Conservation (phyloP, 2,329 filamentous ascomycete genomes). For the Venturiaceae sp. region DNA sequence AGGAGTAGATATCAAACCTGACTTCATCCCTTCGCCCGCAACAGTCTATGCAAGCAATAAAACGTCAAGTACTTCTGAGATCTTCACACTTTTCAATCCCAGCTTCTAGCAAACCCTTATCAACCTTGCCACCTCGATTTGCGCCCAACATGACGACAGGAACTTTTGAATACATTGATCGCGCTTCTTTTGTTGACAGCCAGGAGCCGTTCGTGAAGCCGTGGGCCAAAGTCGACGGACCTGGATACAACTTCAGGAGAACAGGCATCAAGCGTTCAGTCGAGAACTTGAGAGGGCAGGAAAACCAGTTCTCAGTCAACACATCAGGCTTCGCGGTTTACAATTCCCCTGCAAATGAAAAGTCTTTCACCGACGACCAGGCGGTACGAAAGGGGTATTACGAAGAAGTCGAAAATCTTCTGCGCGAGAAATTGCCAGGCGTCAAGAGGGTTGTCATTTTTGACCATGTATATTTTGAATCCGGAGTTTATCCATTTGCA, state of each 20-base stretch:
- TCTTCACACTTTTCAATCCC: neutral
- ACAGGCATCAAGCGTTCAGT: slow-evolving; percentile 38
- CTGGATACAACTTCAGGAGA: slow-evolving; percentile 43
- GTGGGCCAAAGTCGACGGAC: slow-evolving; percentile 56
- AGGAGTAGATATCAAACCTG: no score
- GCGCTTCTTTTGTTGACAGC: slow-evolving; percentile 33
- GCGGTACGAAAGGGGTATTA: slow-evolving; percentile 51
- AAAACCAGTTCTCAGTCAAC: slow-evolving; percentile 44
- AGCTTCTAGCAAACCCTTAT: neutral
- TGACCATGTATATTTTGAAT: slow-evolving; percentile 46
- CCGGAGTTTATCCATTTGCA: neutral
- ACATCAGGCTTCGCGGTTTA: slow-evolving; percentile 49
- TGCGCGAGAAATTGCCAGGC: slow-evolving; percentile 44
- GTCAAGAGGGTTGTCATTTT: slow-evolving; percentile 58
- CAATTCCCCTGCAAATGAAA: slow-evolving; percentile 42
- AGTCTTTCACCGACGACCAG: slow-evolving; percentile 44
- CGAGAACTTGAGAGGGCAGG: slow-evolving; percentile 43
- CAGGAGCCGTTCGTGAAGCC: slow-evolving; percentile 32
- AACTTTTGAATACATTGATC: slow-evolving; percentile 52
- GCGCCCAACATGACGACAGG: slow-evolving; percentile 43
- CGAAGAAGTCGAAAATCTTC: slow-evolving; percentile 47
- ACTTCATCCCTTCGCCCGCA: neutral
- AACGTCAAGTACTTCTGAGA: neutral
- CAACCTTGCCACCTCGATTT: neutral
- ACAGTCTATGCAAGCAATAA: neutral